Base-by-base conservation (phyloP, 1,139 yeast genomes). In the Casaregolazyma suthepensis region DNA sequence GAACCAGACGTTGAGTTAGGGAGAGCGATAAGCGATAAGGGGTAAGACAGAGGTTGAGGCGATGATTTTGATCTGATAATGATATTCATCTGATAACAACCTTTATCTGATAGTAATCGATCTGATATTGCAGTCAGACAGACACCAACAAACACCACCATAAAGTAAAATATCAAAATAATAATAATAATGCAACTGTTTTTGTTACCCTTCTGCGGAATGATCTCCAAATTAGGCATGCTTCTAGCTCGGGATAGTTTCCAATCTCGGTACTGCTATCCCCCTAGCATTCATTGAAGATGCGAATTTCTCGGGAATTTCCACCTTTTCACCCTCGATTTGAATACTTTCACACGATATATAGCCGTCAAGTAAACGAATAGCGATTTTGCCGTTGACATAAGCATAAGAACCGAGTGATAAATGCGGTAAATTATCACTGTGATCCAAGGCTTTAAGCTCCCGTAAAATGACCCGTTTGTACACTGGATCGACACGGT, bases 1-100 rank as follows among this genome's bases (percentile, higher is more conserved):
- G 53, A 63, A 65, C 44, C 70, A 69, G 52, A 66, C 71, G 3
- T 51, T 67, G 48, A 46, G 57, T 38, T 58, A 52, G 45, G 40
- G 22, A 19, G n/a, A 22, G 9, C 3, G 45, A 20, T 6, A n/a
- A n/a, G n/a, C n/a, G n/a, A n/a, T n/a, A n/a, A n/a, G n/a, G n/a
- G n/a, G n/a, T n/a, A n/a, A n/a, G n/a, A n/a, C n/a, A n/a, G n/a
- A n/a, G n/a, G n/a, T n/a, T n/a, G n/a, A n/a, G n/a, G n/a, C n/a
- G n/a, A n/a, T n/a, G n/a, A n/a, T n/a, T n/a, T n/a, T n/a, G n/a
- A n/a, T n/a, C n/a, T n/a, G n/a, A n/a, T n/a, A n/a, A n/a, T n/a
- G n/a, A n/a, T n/a, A n/a, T n/a, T n/a, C n/a, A n/a, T n/a, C n/a
- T n/a, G n/a, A n/a, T n/a, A n/a, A n/a, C n/a, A n/a, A n/a, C n/a